Conservation (phyloP, 768 basidiomycete genomes). For the Hirschioporus abietinus region DNA sequence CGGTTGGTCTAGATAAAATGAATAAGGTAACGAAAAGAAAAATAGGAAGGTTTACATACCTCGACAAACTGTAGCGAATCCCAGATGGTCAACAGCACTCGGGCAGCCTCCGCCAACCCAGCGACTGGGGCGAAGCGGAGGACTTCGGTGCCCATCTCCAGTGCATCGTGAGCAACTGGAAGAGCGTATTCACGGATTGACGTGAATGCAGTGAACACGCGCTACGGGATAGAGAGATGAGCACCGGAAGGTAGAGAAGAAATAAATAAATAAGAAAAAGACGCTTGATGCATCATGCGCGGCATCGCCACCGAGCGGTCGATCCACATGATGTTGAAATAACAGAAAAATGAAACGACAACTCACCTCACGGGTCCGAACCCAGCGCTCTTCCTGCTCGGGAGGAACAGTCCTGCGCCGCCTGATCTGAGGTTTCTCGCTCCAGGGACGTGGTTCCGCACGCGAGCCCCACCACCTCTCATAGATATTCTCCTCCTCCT, state of each 20-base stretch:
- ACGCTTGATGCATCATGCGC: too few species aligned
- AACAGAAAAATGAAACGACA: too few species aligned
- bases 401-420: conserved; percentile 30
- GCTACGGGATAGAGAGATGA: background rate
- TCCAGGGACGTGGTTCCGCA: background rate
- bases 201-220: background rate
- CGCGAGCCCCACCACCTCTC: background rate
- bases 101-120: conserved; percentile 48
- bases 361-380: conserved; percentile 22
- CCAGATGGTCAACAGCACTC: conserved; percentile 58
- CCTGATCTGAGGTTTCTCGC: conserved; percentile 9
- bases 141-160: conserved; percentile 30
- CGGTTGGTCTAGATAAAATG: conserved; percentile 50
- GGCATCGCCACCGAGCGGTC: background rate
- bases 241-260: background rate
- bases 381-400: conserved; percentile 35
- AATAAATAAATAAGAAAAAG: background rate
- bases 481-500: background rate
- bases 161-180: conserved; percentile 30
- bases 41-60: conserved; percentile 32
- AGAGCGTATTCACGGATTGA: conserved; percentile 16
- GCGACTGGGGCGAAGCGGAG: conserved; percentile 50
- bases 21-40: background rate
- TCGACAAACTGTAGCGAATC: conserved; percentile 54
- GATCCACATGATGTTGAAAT: background rate